These are phyloP conservation scores for Calonectria hongkongensis DNA, from an alignment of 2,329 filamentous ascomycete genomes.

Conservation along the genomic window DNA sequence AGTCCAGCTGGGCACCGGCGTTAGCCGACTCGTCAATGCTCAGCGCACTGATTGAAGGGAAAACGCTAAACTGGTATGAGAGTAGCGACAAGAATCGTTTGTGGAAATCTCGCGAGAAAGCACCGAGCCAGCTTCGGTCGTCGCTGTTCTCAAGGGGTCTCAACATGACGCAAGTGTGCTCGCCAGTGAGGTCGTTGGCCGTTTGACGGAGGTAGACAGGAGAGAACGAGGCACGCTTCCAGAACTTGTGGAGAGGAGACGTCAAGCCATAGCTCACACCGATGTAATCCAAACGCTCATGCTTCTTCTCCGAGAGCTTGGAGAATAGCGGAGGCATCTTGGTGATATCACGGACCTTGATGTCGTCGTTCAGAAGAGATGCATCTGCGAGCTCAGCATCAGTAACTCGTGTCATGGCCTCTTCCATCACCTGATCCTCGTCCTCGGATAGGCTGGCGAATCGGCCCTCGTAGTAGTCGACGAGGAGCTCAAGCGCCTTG, in stretches of 20 bases:
- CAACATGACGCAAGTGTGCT: slow-evolving; percentile 99
- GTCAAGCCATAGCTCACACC: slow-evolving; percentile 98
- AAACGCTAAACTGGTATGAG: slow-evolving; percentile 93
- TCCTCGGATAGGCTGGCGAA: slow-evolving; percentile 90
- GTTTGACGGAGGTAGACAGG: slow-evolving; percentile 97
- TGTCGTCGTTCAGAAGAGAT: slow-evolving; percentile 88
- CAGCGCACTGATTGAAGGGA: slow-evolving; percentile 85
- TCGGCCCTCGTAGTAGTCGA: slow-evolving; percentile 96
- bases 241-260: slow-evolving; percentile 92
- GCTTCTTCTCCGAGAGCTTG: slow-evolving; percentile 87
- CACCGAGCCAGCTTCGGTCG: slow-evolving; percentile 89
- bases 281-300: slow-evolving; percentile 90
- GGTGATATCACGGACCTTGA: slow-evolving; percentile 91
- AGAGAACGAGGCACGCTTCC: slow-evolving; percentile 90
- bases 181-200: slow-evolving; percentile 95
- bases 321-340: slow-evolving; percentile 96
- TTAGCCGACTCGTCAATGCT: slow-evolving; percentile 92
- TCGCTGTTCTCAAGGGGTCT: slow-evolving; percentile 81
- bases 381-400: slow-evolving; percentile 87
- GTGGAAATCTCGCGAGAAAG: slow-evolving; percentile 95
- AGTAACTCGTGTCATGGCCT: slow-evolving; percentile 85
- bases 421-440: slow-evolving; percentile 70
- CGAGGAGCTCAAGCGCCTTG: slow-evolving; percentile 88
- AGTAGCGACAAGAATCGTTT: slow-evolving; percentile 92
- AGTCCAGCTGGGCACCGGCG: slow-evolving; percentile 80